Evolutionary conservation across 1,284 basidiomycete species (phyloP), one percentile per base, ranked within the genome.

Genomic region (Heterobasidion annosum): DNA sequence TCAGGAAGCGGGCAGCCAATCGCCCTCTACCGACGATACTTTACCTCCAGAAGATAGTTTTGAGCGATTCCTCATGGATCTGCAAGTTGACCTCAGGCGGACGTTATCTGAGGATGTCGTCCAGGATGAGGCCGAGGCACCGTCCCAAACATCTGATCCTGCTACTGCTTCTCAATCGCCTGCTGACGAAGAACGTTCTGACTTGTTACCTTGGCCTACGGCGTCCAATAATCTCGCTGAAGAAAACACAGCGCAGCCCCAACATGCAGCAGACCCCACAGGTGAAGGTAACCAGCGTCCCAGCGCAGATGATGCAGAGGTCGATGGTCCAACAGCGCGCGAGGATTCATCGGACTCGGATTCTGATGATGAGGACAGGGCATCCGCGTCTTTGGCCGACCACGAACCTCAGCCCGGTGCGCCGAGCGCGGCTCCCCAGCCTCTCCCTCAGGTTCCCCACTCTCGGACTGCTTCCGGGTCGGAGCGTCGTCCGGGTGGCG

Each of bases 1-100:
- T 19, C 13, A 16, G 13, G 45, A 10, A 15, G 45, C 12, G 9
- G 45, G 45, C 18, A 32, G 45, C 3, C 12, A 47, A n/a, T 16
- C 45, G 25, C 16, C 47, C 54, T 0, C 51, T 25, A 34, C 51
- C 56, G 1, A 50, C 56, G 10, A 58, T 62, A 18, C 18, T 18
- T 18, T 74, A n/a, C 81, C 84, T 1, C 72, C 79, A 1, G 83
- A 85, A 59, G 85, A 82, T 54, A 85, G 81, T 61, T 90, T 90
- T 63, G 88, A 89, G 62, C 75, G 83, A 40, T 90, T 90, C 70
- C 69, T 90, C 59, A 67, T 86, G 42, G 85, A 89, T 65, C 64
- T 90, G 54, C 87, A 89, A 65, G 69, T 74, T 19, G 87, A 90
- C 66, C 69, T 90, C 52, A 71, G 87, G 55, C 65, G 70, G 18